These are phyloP conservation scores for Gossypium rotundifolium DNA, from an alignment of 345 rosid genomes.

Conservation along the genomic window DNA sequence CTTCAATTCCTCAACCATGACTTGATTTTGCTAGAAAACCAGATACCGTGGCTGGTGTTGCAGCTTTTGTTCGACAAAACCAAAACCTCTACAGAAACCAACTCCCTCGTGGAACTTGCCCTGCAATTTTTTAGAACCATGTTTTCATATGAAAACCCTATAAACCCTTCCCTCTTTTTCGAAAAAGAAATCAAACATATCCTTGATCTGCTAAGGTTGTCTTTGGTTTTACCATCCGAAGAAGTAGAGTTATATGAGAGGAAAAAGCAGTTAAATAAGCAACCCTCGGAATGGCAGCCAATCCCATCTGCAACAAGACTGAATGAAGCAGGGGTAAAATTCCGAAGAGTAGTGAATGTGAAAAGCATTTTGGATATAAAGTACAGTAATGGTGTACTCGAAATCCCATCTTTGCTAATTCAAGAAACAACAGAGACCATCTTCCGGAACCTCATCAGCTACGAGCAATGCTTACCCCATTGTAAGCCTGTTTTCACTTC, in stretches of 20 bases:
- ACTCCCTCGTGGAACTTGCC: conserved; percentile 11
- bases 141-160: neutral
- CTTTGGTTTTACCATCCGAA: conserved; percentile 6
- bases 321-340: neutral
- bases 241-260: neutral
- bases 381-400: conserved; percentile 17
- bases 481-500: neutral
- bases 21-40: conserved; percentile 29
- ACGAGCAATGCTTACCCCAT: conserved; percentile 21
- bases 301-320: neutral
- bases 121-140: neutral
- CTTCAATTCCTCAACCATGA: conserved; percentile 25
- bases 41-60: conserved; percentile 1
- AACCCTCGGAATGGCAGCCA: neutral
- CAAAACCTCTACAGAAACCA: neutral
- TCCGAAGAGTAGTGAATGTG: neutral
- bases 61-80: neutral
- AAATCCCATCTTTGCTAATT: conserved; percentile 24
- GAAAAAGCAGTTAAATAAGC: neutral
- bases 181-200: conserved; percentile 14
- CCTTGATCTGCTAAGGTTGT: conserved; percentile 11
- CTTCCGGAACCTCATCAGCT: conserved; percentile 29
- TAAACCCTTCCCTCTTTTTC: neutral
- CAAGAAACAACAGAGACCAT: conserved; percentile 24
- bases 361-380: neutral